Evolutionary conservation across 2,329 filamentous ascomycete genomes (phyloP), one percentile per base, ranked within the genome.

Genomic region (Zopfia rhizophila): DNA sequence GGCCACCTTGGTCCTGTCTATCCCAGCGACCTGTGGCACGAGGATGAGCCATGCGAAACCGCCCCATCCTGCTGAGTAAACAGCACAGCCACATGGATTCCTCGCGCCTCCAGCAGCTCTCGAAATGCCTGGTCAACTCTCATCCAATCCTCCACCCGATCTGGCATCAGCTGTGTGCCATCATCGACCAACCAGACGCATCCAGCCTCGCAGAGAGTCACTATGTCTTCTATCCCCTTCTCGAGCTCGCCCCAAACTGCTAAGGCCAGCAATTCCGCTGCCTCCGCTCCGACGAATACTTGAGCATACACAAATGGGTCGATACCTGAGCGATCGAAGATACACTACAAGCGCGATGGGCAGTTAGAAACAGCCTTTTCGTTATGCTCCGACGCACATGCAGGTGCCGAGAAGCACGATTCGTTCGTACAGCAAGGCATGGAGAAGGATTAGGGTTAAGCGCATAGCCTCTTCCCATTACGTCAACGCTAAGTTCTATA

Each of bases 311-410:
- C 67, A n/a, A 78, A 50, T 2, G 75, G 72, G 43, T 78, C 75
- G 2, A 75, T 42, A 2, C 72, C 72, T 1, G 75, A 78, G 6
- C 76, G 68, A 52, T 78, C 75, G 6, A 72, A 74, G 32, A 78
- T 70, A 41, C 74, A 72, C 70, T 70, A 73, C 7, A 21, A 16
- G 0, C 33, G 32, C 12, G 18, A 13, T 3, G 45, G 25, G 8
- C 33, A 22, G 29, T 18, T 21, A 7, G 24, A 14, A 6, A 29
- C 33, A 10, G 47, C 42, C 16, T 18, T 57, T 54, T 76, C 73
- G 0, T n/a, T n/a, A n/a, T n/a, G n/a, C n/a, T n/a, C n/a, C n/a
- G n/a, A n/a, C n/a, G n/a, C n/a, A n/a, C n/a, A n/a, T n/a, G n/a
- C n/a, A n/a, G n/a, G n/a, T n/a, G n/a, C n/a, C n/a, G n/a, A n/a